phyloP scores from a whole-genome alignment of 805 yeast species.

The Komagataella populi region DNA sequence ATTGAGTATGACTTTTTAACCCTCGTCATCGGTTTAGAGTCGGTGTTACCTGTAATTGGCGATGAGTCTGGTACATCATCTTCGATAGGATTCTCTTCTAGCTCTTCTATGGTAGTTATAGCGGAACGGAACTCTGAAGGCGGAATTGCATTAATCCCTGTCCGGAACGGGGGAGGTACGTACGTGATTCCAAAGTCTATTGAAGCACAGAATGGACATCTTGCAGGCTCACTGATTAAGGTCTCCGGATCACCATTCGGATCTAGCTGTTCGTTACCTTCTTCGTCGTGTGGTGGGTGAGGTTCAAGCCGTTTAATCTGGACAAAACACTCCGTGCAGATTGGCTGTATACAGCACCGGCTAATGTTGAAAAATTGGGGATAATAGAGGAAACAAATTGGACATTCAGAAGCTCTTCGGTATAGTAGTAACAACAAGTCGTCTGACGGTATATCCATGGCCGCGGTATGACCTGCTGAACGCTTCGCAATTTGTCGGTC shows the following conservation, averaged over 20 bases:
- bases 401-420: constrained; percentile 68
- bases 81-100: constrained; percentile 4
- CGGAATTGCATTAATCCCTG: constrained; percentile 42
- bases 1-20: background rate
- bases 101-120: constrained; percentile 11
- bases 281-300: constrained; percentile 77
- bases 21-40: background rate
- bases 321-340: constrained; percentile 94
- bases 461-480: constrained; percentile 11
- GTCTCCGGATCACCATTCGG: constrained; percentile 35
- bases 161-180: constrained; percentile 41
- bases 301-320: constrained; percentile 88
- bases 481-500: constrained; percentile 13
- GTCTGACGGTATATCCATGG: constrained; percentile 22
- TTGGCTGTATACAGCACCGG: constrained; percentile 85
- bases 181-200: constrained; percentile 76
- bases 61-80: background rate
- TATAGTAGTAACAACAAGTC: constrained; percentile 48
- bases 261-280: constrained; percentile 10
- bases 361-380: constrained; percentile 69
- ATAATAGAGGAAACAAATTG: constrained; percentile 82
- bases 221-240: constrained; percentile 75
- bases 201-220: constrained; percentile 90
- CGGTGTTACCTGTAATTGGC: background rate
- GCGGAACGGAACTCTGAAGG: constrained; percentile 27